Percentiles rank a stretch among this genome's conserved stretches.
Evolutionary conservation across 768 basidiomycete species (phyloP).

Genomic region (Trametes cubensis): DNA sequence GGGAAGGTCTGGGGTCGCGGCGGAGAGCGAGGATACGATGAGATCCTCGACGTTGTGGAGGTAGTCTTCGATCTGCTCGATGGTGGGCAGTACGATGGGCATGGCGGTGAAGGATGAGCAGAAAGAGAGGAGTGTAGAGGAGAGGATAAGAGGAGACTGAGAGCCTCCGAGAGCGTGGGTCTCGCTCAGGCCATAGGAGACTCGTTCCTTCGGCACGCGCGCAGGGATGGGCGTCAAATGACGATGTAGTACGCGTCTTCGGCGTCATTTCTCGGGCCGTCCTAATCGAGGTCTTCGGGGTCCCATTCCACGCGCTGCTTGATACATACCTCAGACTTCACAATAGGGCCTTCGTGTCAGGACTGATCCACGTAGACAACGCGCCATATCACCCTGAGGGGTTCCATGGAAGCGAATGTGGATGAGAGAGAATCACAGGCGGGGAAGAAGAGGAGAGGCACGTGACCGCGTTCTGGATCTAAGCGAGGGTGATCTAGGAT

Average conservation of each 20-base stretch:
- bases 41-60: conserved; percentile 66
- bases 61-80: conserved; percentile 75
- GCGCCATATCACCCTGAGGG: too few relatives aligned
- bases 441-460: background rate
- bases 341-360: background rate
- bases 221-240: background rate
- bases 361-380: too few relatives aligned
- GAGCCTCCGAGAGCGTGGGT: conserved; percentile 2
- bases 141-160: background rate
- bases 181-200: background rate
- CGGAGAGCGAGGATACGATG: conserved; percentile 55
- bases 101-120: conserved; percentile 15
- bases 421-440: background rate
- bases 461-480: conserved; percentile 14
- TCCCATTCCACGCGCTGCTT: background rate
- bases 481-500: background rate
- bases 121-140: background rate
- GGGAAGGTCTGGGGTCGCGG: conserved; percentile 62
- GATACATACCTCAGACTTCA: background rate
- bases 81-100: conserved; percentile 30
- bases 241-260: conserved; percentile 10
- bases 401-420: background rate
- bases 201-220: conserved; percentile 2
- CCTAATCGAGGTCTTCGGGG: background rate
- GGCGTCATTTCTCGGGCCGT: background rate